phyloP scores from a whole-genome alignment of 1,139 yeast species.

The Sugiyamaella paludigena region DNA sequence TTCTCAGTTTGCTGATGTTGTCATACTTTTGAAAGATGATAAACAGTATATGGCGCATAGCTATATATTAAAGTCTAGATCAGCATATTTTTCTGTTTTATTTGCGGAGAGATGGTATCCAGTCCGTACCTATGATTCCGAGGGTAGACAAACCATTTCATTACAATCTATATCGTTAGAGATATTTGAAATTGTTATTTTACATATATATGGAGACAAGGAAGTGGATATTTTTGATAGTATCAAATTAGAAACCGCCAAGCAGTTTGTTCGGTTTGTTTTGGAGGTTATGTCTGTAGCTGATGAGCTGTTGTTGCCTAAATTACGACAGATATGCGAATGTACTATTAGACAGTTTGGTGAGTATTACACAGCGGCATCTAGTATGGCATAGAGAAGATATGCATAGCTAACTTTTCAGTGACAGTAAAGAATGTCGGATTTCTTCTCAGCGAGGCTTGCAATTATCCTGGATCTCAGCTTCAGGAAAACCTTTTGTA shows the following conservation, averaged over 20 bases:
- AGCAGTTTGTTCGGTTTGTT: constrained; percentile 52
- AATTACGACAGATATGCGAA: constrained; percentile 62
- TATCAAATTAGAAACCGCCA: constrained; percentile 36
- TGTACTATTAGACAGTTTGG: constrained; percentile 56
- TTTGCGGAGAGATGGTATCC: constrained; percentile 56
- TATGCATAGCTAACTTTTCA: constrained; percentile 6
- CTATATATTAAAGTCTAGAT: constrained; percentile 52
- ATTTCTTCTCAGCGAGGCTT: constrained; percentile 54
- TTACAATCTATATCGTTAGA: constrained; percentile 46
- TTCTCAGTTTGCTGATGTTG: constrained; percentile 31
- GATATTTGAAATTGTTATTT: constrained; percentile 53
- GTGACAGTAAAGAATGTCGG: constrained; percentile 61
- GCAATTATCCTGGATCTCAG: constrained; percentile 50
- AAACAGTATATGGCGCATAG: constrained; percentile 45
- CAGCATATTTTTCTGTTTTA: constrained; percentile 62
- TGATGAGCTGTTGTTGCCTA: constrained; percentile 62
- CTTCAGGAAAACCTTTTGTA: constrained; percentile 61
- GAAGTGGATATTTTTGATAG: constrained; percentile 48
- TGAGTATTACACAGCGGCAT: no score
- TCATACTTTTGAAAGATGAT: constrained; percentile 45
- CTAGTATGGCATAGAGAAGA: constrained; percentile 1
- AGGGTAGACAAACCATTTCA: constrained; percentile 33
- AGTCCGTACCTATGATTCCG: constrained; percentile 20
- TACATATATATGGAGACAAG: constrained; percentile 58
- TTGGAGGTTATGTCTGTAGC: constrained; percentile 61